Evolutionary conservation across 345 rosid genomes (phyloP), one percentile per base, ranked within the genome.

Genomic region (Salix dunnii): DNA sequence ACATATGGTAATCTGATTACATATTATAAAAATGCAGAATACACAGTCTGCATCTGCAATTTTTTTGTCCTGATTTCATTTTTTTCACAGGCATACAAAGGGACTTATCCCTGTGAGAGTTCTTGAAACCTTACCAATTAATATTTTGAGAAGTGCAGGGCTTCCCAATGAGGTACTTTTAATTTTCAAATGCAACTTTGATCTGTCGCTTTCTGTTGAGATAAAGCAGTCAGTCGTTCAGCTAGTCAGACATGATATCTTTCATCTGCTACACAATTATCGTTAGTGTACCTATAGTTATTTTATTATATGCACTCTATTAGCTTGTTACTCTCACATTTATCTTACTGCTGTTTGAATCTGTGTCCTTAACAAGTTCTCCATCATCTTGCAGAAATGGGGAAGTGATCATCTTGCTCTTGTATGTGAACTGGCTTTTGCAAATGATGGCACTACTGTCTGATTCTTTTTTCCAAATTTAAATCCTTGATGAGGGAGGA

Each of bases 361-460:
- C 63, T 23, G 35, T 31, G 21, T 36, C 66, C 43, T 51, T 13
- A n/a, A 16, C 49, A 73, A 31, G 12, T 58, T 38, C 14, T 33
- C 2, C 58, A 18, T 74, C 53, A 20, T 72, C 23, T 33, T 77
- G 82, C 87, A 95, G 99, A 91, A 83, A 76, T 96, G 93, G 92
- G 97, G 98, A 77, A 96, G 98, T 28, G 97, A 96, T 82, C 99
- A 96, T 85, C 99, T 96, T 64, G 97, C 99, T 58, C 89, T 95
- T 63, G 98, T 85, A 49, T 93, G 97, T 46, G 99, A 93, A 79
- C 85, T 96, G 74, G 96, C 91, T 65, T 91, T 91, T 77, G 77
- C 80, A 40, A 87, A 84, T 46, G 81, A 80, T 43, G 70, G 55
- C 38, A 67, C 60, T 31, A 67, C 43, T 36, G 20, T 12, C 16